Conservation (phyloP, 2,329 filamentous ascomycete species). For the Cytospora piceicola region DNA sequence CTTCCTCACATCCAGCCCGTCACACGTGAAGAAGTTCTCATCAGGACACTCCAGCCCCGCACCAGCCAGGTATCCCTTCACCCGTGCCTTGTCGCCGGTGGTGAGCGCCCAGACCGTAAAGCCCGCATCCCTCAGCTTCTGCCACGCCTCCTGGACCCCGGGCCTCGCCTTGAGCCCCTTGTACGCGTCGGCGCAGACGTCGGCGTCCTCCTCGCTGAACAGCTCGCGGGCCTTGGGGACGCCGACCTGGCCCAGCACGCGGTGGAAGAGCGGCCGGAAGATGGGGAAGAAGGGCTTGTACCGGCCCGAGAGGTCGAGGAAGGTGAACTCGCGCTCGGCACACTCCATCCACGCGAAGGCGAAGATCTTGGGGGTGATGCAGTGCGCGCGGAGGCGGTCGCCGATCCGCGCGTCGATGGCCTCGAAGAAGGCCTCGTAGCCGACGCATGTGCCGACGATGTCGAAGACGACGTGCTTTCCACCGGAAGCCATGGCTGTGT, state of each 20-base stretch:
- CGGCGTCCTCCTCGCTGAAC: conserved; percentile 48
- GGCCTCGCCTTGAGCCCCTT: conserved; percentile 42
- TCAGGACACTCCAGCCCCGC: conserved; percentile 53
- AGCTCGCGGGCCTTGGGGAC: conserved; percentile 47
- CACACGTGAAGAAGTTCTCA: conserved; percentile 57
- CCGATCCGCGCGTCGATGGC: conserved; percentile 48
- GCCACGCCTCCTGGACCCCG: conserved; percentile 47
- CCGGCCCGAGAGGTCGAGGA: conserved; percentile 48
- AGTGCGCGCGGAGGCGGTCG: conserved; percentile 42
- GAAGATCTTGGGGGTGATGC: conserved; percentile 48
- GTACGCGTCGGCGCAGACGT: conserved; percentile 46
- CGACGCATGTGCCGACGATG: conserved; percentile 56
- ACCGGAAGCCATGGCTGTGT: conserved; percentile 21
- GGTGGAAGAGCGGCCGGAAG: conserved; percentile 52
- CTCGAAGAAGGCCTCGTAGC: conserved; percentile 48
- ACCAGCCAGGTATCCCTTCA: conserved; percentile 55
- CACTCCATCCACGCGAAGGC: conserved; percentile 52
- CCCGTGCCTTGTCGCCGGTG: conserved; percentile 53
- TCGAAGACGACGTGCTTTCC: conserved; percentile 54
- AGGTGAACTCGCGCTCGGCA: conserved; percentile 55
- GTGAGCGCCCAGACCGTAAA: conserved; percentile 60
- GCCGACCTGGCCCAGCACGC: conserved; percentile 49
- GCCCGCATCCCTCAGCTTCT: conserved; percentile 47
- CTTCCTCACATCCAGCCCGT: conserved; percentile 52
- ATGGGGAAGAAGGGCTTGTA: conserved; percentile 49